Base-by-base conservation (phyloP, 306 rosid genomes). In the Oxytropis ochrocephala region DNA sequence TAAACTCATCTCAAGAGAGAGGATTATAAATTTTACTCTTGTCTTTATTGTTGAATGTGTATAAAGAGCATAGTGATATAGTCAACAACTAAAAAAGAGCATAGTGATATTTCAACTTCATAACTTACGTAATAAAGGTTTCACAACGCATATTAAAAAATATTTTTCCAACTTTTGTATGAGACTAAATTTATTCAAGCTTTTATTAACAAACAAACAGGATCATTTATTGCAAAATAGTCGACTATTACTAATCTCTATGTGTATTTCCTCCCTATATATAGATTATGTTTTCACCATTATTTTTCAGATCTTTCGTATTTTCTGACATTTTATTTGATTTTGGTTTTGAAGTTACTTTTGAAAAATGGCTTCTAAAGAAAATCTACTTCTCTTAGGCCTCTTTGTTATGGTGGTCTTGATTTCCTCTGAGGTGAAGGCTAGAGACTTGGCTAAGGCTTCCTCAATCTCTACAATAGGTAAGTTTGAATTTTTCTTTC, bases 291-390 rank as follows among this genome's bases (percentile, higher is more conserved):
- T 3, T 7, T 5, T 38, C 38, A 29, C 0, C 0, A 2, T n/a
- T 9, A 17, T 0, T 3, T 49, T 21, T 11, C 9, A 7, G 29
- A 62, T 38, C 30, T 11, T 36, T 35, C 57, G 5, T 24, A 24
- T 32, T 1, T 6, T 2, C 60, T 12, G 11, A 12, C 30, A 30
- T 38, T 32, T n/a, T 30, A 3, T 8, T 27, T 33, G 0, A 35
- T 60, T 39, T 7, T 24, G 1, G 17, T 43, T n/a, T 24, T 43
- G 12, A 12, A 14, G 24, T 61, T 61, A 16, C 11, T 38, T 18
- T 8, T 42, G 11, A 59, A 56, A 29, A 63, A 85, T 76, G 89
- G 76, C 32, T 70, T 85, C 82, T 38, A 79, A 64, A 48, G 33
- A 67, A 35, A 11, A 11, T 9, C 1, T 44, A 9, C 11, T 73